These are phyloP conservation scores for Penicillium sp. DNA, from an alignment of 2,329 filamentous ascomycete genomes.

Conservation along the genomic window DNA sequence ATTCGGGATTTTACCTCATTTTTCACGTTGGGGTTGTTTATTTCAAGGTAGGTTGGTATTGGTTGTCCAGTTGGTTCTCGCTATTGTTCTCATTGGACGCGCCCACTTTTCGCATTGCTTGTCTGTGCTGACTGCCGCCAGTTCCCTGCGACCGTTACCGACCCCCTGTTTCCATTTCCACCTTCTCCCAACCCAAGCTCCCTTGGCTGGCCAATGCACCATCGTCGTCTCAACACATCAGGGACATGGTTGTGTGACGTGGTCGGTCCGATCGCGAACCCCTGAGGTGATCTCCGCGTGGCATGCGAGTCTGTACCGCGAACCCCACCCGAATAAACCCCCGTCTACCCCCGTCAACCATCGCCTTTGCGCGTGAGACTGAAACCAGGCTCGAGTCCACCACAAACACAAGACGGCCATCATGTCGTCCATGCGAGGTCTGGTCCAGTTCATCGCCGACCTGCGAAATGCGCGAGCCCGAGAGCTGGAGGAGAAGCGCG, in stretches of 20 bases:
- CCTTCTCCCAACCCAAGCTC: constrained; percentile 3
- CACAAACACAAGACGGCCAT: constrained; percentile 9
- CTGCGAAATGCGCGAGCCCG: constrained; percentile 91
- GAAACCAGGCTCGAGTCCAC: neutral
- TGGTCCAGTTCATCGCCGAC: constrained; percentile 98
- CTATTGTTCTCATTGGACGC: neutral
- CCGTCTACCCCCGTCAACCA: constrained; percentile 2
- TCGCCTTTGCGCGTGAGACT: neutral
- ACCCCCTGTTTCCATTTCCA: constrained; percentile 28
- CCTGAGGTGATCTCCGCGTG: constrained; percentile 30
- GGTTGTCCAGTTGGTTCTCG: too few relatives aligned
- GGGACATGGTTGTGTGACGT: constrained; percentile 39
- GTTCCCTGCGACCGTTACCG: constrained; percentile 10
- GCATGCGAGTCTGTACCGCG: constrained; percentile 27
- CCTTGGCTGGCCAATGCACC: constrained; percentile 29
- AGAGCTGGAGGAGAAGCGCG: constrained; percentile 96
- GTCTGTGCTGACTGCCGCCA: constrained; percentile 19
- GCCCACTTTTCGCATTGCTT: neutral
- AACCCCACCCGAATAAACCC: constrained; percentile 17
- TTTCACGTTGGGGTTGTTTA: too few relatives aligned
- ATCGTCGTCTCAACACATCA: constrained; percentile 17
- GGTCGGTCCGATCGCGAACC: constrained; percentile 25
- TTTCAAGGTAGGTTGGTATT: too few relatives aligned
- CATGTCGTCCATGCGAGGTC: constrained; percentile 63
- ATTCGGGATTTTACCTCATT: too few relatives aligned